Conservation (phyloP, 192 early-diverging fungal species). For the Coemansia reversa region DNA sequence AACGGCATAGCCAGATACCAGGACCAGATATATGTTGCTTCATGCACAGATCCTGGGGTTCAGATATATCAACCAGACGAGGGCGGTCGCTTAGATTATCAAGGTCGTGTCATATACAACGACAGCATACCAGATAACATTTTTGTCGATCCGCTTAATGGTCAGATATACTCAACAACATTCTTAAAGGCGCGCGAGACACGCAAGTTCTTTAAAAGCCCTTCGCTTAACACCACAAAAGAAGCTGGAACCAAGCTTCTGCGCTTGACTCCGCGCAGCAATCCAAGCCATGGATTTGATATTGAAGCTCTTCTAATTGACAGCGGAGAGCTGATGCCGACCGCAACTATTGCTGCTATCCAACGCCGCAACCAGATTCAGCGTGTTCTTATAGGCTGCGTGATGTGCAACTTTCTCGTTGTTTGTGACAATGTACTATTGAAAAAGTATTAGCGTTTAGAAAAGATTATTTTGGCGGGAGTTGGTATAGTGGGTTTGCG, state of each 20-base stretch:
- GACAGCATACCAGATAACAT: slow-evolving; percentile 43
- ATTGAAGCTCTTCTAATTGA: slow-evolving; percentile 34
- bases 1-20: slow-evolving; percentile 48
- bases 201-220: slow-evolving; percentile 25
- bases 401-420: slow-evolving; percentile 34
- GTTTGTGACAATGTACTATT: slow-evolving; percentile 14
- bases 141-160: slow-evolving; percentile 34
- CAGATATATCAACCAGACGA: slow-evolving; percentile 25
- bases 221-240: slow-evolving; percentile 34
- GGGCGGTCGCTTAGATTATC: slow-evolving; percentile 9
- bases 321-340: slow-evolving; percentile 44
- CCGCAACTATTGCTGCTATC: slow-evolving; percentile 42
- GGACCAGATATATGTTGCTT: slow-evolving; percentile 42
- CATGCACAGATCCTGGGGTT: slow-evolving; percentile 38
- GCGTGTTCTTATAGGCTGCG: slow-evolving; percentile 43
- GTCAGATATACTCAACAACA: slow-evolving; percentile 43
- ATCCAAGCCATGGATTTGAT: slow-evolving; percentile 17
- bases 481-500: no score
- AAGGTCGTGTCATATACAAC: slow-evolving; percentile 22
- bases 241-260: slow-evolving; percentile 32
- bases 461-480: no score
- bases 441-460: not conserved
- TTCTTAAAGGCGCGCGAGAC: slow-evolving; percentile 31
- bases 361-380: slow-evolving; percentile 40
- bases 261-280: slow-evolving; percentile 21